A percentile compares a stretch with the other conserved stretches of the same genome.
Evolutionary conservation across 441 rosid species (phyloP).

Genomic region (Eruca vesicaria): DNA sequence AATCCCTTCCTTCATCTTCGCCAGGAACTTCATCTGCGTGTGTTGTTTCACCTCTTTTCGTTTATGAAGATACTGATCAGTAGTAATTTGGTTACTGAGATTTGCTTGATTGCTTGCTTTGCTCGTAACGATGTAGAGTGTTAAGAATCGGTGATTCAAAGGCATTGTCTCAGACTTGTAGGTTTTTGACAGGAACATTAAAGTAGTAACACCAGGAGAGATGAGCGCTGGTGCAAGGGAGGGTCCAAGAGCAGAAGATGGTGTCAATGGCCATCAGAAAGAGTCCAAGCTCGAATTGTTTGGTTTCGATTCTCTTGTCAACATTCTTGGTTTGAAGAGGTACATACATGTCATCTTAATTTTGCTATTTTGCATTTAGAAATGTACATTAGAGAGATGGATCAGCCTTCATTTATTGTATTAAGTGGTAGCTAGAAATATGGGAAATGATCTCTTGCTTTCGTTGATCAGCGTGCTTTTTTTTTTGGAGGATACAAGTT

Average conservation of each 20-base stretch:
- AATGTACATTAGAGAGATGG: conserved; percentile 4
- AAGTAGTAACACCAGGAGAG: conserved; percentile 43
- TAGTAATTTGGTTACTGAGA: background rate
- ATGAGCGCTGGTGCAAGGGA: conserved; percentile 39
- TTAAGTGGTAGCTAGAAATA: background rate
- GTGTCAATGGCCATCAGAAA: conserved; percentile 51
- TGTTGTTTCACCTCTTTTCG: too few species aligned
- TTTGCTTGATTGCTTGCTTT: background rate
- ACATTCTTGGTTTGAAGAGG: conserved; percentile 98
- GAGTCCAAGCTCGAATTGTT: conserved; percentile 88
- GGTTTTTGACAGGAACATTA: conserved; percentile 56
- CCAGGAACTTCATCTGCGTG: background rate
- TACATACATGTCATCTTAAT: conserved; percentile 33
- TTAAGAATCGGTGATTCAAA: background rate
- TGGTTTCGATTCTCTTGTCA: conserved; percentile 99
- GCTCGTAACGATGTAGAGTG: background rate
- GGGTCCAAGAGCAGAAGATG: conserved; percentile 45
- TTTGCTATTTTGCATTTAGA: background rate
- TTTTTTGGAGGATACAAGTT: conserved; percentile 3
- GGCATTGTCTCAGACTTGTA: conserved; percentile 29
- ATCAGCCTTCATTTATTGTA: background rate
- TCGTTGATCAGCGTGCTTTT: background rate
- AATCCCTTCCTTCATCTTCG: background rate
- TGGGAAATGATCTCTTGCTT: conserved; percentile 2
- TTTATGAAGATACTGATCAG: background rate